phyloP scores from a whole-genome alignment of 2,329 filamentous ascomycete genomes.

The Fusarium heterosporum region DNA sequence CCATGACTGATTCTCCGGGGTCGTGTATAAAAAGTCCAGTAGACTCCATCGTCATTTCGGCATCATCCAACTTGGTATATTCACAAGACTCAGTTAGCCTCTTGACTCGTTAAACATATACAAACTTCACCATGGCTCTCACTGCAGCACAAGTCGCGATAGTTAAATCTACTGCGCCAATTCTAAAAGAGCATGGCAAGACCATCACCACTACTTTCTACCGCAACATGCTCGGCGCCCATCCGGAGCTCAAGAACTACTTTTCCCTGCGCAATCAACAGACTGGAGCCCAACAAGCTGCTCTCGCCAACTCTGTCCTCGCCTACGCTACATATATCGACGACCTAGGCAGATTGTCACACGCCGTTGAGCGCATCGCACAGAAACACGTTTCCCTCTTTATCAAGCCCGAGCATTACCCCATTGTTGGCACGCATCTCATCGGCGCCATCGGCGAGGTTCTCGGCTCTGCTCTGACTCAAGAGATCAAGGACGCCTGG shows the following conservation, averaged over 20 bases:
- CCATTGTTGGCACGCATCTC: slow-evolving; percentile 75
- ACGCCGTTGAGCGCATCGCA: slow-evolving; percentile 74
- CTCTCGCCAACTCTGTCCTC: slow-evolving; percentile 75
- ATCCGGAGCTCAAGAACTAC: slow-evolving; percentile 74
- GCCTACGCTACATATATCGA: slow-evolving; percentile 81
- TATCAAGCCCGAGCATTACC: slow-evolving; percentile 76
- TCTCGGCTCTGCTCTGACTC: slow-evolving; percentile 74
- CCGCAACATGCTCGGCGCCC: slow-evolving; percentile 70
- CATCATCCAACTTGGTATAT: slow-evolving; percentile 18
- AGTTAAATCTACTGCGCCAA: slow-evolving; percentile 81
- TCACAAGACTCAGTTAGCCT: slow-evolving; percentile 1
- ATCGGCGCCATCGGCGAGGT: slow-evolving; percentile 75
- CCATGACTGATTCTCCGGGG: slow-evolving; percentile 36
- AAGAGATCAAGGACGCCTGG: slow-evolving; percentile 77
- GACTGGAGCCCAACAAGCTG: slow-evolving; percentile 75
- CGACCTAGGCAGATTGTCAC: slow-evolving; percentile 69
- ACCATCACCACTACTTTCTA: slow-evolving; percentile 81
- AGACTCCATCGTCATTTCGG: slow-evolving; percentile 5
- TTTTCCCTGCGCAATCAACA: slow-evolving; percentile 79
- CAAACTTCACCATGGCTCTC: slow-evolving; percentile 58
- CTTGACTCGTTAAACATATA: neutral
- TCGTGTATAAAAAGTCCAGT: slow-evolving; percentile 35
- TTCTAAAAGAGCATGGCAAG: slow-evolving; percentile 75
- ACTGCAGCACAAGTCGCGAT: slow-evolving; percentile 73
- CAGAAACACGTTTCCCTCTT: slow-evolving; percentile 82